A percentile compares a stretch with the other conserved stretches of the same genome.
phyloP scores from a whole-genome alignment of 2,329 filamentous ascomycete genomes.

The Sporothrix variecibatus region DNA sequence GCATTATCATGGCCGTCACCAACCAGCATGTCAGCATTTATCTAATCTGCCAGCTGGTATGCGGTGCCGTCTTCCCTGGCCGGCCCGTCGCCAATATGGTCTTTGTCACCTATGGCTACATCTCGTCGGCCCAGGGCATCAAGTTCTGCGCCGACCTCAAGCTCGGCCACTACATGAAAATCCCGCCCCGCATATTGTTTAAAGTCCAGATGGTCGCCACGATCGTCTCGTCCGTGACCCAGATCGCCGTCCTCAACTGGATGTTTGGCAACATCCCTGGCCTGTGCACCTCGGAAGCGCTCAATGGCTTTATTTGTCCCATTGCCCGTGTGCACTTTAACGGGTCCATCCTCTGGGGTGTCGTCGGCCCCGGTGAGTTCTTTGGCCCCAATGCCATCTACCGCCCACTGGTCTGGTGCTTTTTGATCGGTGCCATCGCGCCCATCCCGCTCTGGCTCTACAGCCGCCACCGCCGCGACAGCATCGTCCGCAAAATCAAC shows the following conservation, averaged over 20 bases:
- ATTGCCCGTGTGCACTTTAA: constrained; percentile 89
- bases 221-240: constrained; percentile 73
- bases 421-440: constrained; percentile 72
- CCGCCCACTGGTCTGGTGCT: constrained; percentile 76
- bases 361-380: constrained; percentile 80
- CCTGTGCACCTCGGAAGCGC: constrained; percentile 76
- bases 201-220: constrained; percentile 76
- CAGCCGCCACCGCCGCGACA: constrained; percentile 58
- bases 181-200: constrained; percentile 77
- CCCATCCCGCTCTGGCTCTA: constrained; percentile 76
- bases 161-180: constrained; percentile 86
- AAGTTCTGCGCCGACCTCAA: constrained; percentile 89
- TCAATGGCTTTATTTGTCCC: constrained; percentile 86
- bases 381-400: constrained; percentile 78
- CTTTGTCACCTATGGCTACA: constrained; percentile 89
- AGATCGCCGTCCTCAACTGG: constrained; percentile 86
- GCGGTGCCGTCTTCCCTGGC: constrained; percentile 78
- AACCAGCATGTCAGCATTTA: constrained; percentile 88
- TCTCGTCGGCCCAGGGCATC: constrained; percentile 83
- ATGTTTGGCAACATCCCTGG: constrained; percentile 78
- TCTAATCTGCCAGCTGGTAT: constrained; percentile 82
- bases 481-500: constrained; percentile 74
- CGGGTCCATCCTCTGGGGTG: constrained; percentile 85
- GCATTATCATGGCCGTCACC: constrained; percentile 90
- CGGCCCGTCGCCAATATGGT: constrained; percentile 91